These are phyloP conservation scores for Lactarius tabidus DNA, from an alignment of 768 basidiomycete species.

Conservation along the genomic window DNA sequence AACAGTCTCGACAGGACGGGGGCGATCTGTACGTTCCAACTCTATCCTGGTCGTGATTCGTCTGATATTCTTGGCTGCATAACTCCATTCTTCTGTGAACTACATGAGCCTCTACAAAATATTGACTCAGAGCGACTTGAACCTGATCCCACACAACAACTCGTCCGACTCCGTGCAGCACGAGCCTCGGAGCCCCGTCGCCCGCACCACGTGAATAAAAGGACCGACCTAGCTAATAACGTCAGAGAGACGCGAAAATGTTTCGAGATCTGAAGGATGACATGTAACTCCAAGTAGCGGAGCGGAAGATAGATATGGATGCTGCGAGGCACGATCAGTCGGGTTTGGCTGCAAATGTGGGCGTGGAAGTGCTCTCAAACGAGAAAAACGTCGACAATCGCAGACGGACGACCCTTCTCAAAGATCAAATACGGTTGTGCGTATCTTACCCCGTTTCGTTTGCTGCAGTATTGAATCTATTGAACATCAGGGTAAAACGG, in stretches of 20 bases:
- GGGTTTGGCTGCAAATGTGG: slow-evolving; percentile 31
- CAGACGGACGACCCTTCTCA: slow-evolving; percentile 43
- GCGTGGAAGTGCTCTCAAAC: slow-evolving; percentile 43
- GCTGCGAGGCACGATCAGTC: slow-evolving; percentile 38
- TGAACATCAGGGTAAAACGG: slow-evolving; percentile 40
- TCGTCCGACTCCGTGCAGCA: slow-evolving; percentile 71
- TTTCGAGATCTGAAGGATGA: slow-evolving; percentile 56
- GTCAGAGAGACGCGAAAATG: slow-evolving; percentile 38
- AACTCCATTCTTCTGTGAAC: slow-evolving; percentile 69
- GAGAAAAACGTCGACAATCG: slow-evolving; percentile 75
- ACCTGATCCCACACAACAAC: slow-evolving; percentile 58
- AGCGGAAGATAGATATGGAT: slow-evolving; percentile 55
- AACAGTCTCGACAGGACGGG: slow-evolving; percentile 64
- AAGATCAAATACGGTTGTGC: no score
- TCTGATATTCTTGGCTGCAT: slow-evolving; percentile 43
- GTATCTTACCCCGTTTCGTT: no score
- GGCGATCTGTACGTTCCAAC: slow-evolving; percentile 62
- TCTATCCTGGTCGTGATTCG: slow-evolving; percentile 13
- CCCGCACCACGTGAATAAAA: slow-evolving; percentile 36
- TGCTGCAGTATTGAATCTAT: slow-evolving; percentile 23
- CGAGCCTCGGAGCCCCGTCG: slow-evolving; percentile 50
- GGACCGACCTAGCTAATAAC: no score
- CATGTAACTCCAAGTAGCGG: slow-evolving; percentile 61
- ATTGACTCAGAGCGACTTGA: slow-evolving; percentile 60
- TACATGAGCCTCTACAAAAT: slow-evolving; percentile 70